These are phyloP conservation scores for Dryadomyces quercus-mongolicae DNA, from an alignment of 2,329 filamentous ascomycete genomes.

Conservation along the genomic window DNA sequence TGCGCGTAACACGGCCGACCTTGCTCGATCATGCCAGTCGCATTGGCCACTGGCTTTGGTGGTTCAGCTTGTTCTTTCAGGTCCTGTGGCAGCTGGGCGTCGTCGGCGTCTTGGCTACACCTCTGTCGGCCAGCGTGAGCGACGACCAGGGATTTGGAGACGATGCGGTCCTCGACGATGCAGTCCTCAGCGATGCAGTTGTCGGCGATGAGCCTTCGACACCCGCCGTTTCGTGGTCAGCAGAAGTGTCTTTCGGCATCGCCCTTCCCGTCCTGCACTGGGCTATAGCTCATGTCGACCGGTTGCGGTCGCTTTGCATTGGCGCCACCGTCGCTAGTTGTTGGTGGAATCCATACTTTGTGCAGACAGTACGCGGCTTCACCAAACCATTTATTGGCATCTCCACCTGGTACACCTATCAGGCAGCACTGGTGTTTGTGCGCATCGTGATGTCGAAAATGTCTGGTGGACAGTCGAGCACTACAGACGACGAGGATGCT, in stretches of 20 bases:
- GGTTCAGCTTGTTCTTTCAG: slow-evolving; percentile 32
- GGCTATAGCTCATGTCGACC: slow-evolving; percentile 12
- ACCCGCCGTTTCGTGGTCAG: too few species aligned
- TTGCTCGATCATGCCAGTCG: slow-evolving; percentile 29
- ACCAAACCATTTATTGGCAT: slow-evolving; percentile 48
- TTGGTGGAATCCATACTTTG: slow-evolving; percentile 60
- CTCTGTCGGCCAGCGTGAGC: background rate
- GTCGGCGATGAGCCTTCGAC: background rate
- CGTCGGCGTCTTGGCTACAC: background rate
- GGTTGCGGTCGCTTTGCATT: slow-evolving; percentile 7
- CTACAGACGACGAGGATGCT: background rate
- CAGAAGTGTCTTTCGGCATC: background rate
- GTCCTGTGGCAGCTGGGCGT: slow-evolving; percentile 33
- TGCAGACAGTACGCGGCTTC: slow-evolving; percentile 47
- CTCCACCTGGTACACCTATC: slow-evolving; percentile 53
- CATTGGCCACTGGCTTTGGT: slow-evolving; percentile 35
- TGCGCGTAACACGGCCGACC: slow-evolving; percentile 26
- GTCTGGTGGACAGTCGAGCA: slow-evolving; percentile 17
- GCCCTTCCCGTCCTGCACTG: slow-evolving; percentile 10
- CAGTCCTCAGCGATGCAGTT: slow-evolving; percentile 15
- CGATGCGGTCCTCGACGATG: slow-evolving; percentile 18
- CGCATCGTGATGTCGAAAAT: slow-evolving; percentile 37
- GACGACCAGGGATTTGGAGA: background rate
- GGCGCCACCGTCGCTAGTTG: slow-evolving; percentile 23
- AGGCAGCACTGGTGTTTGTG: slow-evolving; percentile 44